Base-by-base conservation (phyloP, 2,329 filamentous ascomycete genomes). In the Penicillium corylophilum region DNA sequence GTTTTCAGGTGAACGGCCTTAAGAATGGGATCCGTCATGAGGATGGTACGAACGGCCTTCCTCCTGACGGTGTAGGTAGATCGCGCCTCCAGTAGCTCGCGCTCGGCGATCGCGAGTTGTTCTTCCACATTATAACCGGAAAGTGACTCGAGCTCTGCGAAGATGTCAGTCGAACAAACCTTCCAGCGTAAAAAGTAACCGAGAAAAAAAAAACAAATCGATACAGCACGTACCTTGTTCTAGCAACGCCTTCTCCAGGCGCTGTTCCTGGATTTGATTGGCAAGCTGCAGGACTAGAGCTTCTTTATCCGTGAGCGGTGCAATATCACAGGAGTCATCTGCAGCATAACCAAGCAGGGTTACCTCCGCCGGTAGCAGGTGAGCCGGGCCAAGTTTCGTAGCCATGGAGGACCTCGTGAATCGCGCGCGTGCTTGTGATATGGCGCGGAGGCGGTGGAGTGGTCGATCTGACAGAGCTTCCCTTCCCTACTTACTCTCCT, bases 21-120 rank as follows among this genome's bases (percentile, higher is more conserved):
- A 51, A 95, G 75, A 36, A 89, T 84, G 7, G 90, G 89, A 62
- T 90, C 87, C 50, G 85, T 85, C 60, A 84, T 83, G 59, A 94
- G 72, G 47, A 89, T 83, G 42, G 80, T 84, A 55, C 88, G 83
- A 20, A 86, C 77, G 20, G 89, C 84, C 54, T 84, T 84, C 67
- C 86, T 86, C 56, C 84, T 84, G 50, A 93, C 77, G 36, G 83
- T 79, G 70, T 89, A 89, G 51, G 79, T 79, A 49, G 88, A 85
- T 64, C 85, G 84, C 23, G 88, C 83, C 60, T 90, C 82, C 26
- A 93, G 77, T 20, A 89, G 80, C 45, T 85, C 84, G 48, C 79
- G 77, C 69, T 90, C 84, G 6, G 84, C 83, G 47, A 66, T 62
- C 51, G 69, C 73, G 60, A 82, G 71, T 60, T 78, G 72, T 39